Evolutionary conservation across 2,329 filamentous ascomycete species (phyloP), one percentile per base, ranked within the genome.

Genomic region (Trichoderma koningiopsis): DNA sequence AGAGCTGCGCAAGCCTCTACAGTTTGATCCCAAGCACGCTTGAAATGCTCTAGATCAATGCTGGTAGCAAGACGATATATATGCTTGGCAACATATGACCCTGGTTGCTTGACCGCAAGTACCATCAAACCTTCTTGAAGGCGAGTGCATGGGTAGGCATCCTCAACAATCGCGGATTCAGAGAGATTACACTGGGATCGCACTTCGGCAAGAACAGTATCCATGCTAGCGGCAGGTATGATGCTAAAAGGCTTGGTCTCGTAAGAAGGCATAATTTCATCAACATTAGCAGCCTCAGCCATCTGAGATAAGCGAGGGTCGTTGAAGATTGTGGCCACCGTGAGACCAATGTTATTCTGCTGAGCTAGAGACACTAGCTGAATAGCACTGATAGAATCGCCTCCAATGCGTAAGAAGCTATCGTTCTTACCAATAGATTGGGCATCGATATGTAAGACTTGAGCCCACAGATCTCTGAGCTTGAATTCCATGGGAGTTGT

Each of bases 361-460:
- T 67, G 68, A n/a, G 68, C 68, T 2, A 62, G 19, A 22, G 47
- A 64, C 11, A 64, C 64, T 3, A 70, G 58, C 35, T 62, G 52
- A 6, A 70, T 70, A 8, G 69, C 69, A 10, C 37, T 57, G 13
- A 84, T 76, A 0, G 83, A 84, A 73, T 84, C 81, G 5, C 83
- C 81, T 1, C 81, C 81, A 1, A 83, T 75, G 0, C 74, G 75
- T 71, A 83, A 79, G 74, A 83, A 83, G 74, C 77, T 78, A 71
- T 80, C 69, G 29, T 68, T 58, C 13, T 57, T 56, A 5, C 64
- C 49, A 62, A 70, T 68, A 3, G 62, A 59, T 10, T 70, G 47
- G 3, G 5, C 35, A 47, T 68, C 56, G 31, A 68, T 68, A 1
- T 58, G 57, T 4, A 70, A 33, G 10, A 57, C 43, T 7, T 68